These are phyloP conservation scores for Apiospora pterosperma DNA, from an alignment of 2,329 filamentous ascomycete species.

Conservation along the genomic window DNA sequence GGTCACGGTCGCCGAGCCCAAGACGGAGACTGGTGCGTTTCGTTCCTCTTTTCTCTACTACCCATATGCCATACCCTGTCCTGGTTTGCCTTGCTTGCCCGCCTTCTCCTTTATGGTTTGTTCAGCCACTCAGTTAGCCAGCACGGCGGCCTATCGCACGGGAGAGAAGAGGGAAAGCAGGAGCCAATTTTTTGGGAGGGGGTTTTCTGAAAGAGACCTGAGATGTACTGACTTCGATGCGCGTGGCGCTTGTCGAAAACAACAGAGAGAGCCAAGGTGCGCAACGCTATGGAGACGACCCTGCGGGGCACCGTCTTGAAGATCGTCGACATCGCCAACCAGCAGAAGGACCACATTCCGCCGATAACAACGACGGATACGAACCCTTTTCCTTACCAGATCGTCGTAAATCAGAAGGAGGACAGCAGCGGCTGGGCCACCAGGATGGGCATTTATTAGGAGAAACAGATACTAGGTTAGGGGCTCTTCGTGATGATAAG, in stretches of 20 bases:
- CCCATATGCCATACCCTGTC: too few relatives aligned
- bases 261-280: constrained; percentile 82
- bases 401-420: constrained; percentile 80
- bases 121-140: too few relatives aligned
- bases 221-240: neutral
- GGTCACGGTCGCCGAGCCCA: constrained; percentile 86
- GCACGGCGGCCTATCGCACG: too few relatives aligned
- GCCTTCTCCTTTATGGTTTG: too few relatives aligned
- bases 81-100: too few relatives aligned
- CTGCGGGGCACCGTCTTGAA: constrained; percentile 85
- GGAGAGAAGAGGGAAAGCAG: too few relatives aligned
- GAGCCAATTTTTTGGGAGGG: too few relatives aligned
- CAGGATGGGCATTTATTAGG: constrained; percentile 70
- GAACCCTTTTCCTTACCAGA: constrained; percentile 94
- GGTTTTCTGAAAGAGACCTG: neutral
- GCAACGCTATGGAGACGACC: constrained; percentile 85
- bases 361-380: constrained; percentile 89
- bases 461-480: too few relatives aligned
- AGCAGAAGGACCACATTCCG: constrained; percentile 92
- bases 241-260: too few relatives aligned
- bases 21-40: constrained; percentile 79
- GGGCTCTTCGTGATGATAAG: constrained; percentile 12
- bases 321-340: constrained; percentile 82
- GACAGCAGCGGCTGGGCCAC: constrained; percentile 66
- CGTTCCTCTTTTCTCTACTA: neutral